Evolutionary conservation across 2,329 filamentous ascomycete genomes (phyloP).

Genomic region (Plenodomus biglobosus): DNA sequence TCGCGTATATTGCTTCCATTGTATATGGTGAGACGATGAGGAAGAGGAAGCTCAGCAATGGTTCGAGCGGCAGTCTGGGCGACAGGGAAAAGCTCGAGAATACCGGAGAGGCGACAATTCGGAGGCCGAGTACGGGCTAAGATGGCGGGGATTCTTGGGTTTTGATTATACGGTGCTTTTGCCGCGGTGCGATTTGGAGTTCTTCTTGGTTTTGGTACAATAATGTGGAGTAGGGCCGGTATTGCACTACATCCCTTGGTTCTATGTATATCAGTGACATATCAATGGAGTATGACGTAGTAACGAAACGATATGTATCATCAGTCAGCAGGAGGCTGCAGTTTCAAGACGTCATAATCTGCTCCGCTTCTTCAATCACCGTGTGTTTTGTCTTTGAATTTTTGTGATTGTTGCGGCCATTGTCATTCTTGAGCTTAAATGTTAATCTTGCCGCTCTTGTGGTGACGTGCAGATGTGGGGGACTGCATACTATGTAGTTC

Average conservation of each 20-base stretch:
- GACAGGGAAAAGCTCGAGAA: background rate
- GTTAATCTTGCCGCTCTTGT: too few relatives aligned
- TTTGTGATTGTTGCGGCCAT: too few relatives aligned
- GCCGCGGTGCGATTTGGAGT: background rate
- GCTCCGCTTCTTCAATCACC: background rate
- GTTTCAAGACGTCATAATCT: too few relatives aligned
- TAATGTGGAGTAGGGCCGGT: background rate
- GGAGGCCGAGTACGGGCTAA: background rate
- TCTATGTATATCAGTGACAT: background rate
- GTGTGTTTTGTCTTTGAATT: background rate
- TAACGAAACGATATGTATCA: background rate
- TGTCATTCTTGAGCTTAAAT: too few relatives aligned
- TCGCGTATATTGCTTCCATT: conserved; percentile 44
- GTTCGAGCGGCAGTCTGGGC: background rate
- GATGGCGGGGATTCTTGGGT: background rate
- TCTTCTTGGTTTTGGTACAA: background rate
- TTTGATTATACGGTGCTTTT: background rate
- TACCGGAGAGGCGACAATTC: background rate
- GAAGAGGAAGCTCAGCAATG: background rate
- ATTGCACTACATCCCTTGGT: background rate
- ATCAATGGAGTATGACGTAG: background rate
- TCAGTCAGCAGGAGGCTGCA: background rate
- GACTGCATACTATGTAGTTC: too few relatives aligned
- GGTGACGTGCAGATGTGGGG: too few relatives aligned
- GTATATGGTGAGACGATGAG: conserved; percentile 13